Evolutionary conservation across 331 rosid species (phyloP).

Genomic region (Pyracantha coccinea): DNA sequence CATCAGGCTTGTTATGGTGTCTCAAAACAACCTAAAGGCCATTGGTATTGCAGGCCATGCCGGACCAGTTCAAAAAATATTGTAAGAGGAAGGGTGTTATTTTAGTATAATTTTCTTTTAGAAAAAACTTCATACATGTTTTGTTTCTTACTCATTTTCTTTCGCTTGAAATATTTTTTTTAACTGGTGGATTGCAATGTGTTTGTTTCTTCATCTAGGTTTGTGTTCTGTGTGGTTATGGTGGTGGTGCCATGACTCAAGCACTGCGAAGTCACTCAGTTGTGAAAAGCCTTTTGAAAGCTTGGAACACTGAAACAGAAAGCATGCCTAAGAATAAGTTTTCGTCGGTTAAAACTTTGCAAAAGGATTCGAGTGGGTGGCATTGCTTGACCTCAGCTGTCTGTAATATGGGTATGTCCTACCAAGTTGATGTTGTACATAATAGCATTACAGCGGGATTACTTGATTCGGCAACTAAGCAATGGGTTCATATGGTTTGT

Average conservation of each 20-base stretch:
- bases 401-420: conserved; percentile 15
- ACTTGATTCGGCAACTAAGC: conserved; percentile 47
- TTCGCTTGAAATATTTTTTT: background rate
- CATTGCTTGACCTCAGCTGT: conserved; percentile 17
- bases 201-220: conserved; percentile 25
- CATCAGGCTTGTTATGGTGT: conserved; percentile 72
- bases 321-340: conserved; percentile 14
- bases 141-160: background rate
- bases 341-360: conserved; percentile 12
- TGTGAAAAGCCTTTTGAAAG: conserved; percentile 45
- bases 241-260: conserved; percentile 70
- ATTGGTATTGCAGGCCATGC: conserved; percentile 68
- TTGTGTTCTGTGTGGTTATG: conserved; percentile 71
- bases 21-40: conserved; percentile 44
- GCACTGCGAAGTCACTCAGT: conserved; percentile 38
- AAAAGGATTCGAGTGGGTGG: conserved; percentile 15
- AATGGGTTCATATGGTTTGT: conserved; percentile 80
- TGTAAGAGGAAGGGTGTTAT: conserved; percentile 22
- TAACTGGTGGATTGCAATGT: background rate
- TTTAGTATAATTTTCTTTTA: background rate
- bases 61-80: conserved; percentile 39
- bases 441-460: conserved; percentile 51
- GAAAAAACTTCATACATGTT: background rate
- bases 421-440: background rate
- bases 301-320: conserved; percentile 33